Evolutionary conservation across 2,329 filamentous ascomycete genomes (phyloP).

Genomic region (Trematosphaeria pertusa): DNA sequence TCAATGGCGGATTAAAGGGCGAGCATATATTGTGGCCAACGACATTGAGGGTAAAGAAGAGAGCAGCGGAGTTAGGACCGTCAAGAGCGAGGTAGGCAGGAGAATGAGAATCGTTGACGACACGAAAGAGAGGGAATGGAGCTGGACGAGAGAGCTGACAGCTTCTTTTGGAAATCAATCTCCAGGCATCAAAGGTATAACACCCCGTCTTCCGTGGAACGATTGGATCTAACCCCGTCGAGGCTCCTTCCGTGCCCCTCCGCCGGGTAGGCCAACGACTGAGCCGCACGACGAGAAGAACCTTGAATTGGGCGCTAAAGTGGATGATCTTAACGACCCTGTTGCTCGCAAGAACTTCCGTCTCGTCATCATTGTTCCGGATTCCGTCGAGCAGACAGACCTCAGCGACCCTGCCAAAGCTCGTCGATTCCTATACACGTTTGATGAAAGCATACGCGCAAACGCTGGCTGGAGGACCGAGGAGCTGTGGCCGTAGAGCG

Average conservation of each 20-base stretch:
- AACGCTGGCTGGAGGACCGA: slow-evolving; percentile 64
- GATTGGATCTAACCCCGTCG: too few relatives aligned
- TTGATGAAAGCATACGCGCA: slow-evolving; percentile 54
- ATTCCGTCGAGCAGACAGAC: slow-evolving; percentile 78
- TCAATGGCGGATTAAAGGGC: slow-evolving; percentile 86
- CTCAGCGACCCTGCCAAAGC: slow-evolving; percentile 70
- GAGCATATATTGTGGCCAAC: slow-evolving; percentile 75
- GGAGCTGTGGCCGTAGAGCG: slow-evolving; percentile 47
- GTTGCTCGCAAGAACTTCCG: slow-evolving; percentile 79
- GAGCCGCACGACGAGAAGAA: slow-evolving; percentile 54
- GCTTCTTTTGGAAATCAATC: slow-evolving; percentile 89
- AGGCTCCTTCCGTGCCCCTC: slow-evolving; percentile 70
- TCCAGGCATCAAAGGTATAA: slow-evolving; percentile 75
- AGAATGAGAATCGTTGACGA: slow-evolving; percentile 67
- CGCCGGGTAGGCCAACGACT: slow-evolving; percentile 55
- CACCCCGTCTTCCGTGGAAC: not conserved
- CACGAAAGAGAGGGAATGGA: slow-evolving; percentile 65
- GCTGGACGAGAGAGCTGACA: slow-evolving; percentile 79
- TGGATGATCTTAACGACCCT: slow-evolving; percentile 73
- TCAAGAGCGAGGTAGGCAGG: slow-evolving; percentile 65
- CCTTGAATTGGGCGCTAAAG: slow-evolving; percentile 65
- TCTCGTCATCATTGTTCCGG: slow-evolving; percentile 84
- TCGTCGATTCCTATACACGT: slow-evolving; percentile 72
- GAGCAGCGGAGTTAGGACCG: slow-evolving; percentile 62
- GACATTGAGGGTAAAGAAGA: slow-evolving; percentile 66